These are phyloP conservation scores for Amphicarpaea edgeworthii DNA, from an alignment of 306 rosid genomes.

Conservation along the genomic window DNA sequence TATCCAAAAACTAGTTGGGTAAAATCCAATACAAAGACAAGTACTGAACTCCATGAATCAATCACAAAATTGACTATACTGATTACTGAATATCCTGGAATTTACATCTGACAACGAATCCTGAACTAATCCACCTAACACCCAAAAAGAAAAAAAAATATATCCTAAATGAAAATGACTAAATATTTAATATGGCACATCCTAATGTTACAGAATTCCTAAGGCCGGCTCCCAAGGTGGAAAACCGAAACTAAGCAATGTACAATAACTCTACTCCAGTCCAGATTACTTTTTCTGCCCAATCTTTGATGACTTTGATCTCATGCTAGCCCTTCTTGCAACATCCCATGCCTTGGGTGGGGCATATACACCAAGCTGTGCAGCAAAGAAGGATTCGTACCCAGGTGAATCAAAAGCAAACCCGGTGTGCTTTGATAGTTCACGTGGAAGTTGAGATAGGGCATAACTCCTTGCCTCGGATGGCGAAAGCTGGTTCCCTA, in stretches of 20 bases:
- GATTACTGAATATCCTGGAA: conserved; percentile 45
- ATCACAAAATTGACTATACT: conserved; percentile 35
- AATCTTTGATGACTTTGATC: conserved; percentile 58
- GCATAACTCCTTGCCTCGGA: conserved; percentile 84
- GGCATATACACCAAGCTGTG: conserved; percentile 77
- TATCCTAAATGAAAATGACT: conserved; percentile 40
- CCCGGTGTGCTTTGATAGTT: conserved; percentile 85
- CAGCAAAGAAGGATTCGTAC: conserved; percentile 89
- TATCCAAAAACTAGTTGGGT: neutral
- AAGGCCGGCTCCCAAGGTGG: conserved; percentile 53
- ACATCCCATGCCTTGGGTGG: conserved; percentile 99
- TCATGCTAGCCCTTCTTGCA: conserved; percentile 94
- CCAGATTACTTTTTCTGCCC: conserved; percentile 58
- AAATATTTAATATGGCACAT: conserved; percentile 53
- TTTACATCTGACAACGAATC: conserved; percentile 50
- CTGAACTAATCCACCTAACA: neutral
- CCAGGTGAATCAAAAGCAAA: conserved; percentile 97
- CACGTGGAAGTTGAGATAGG: conserved; percentile 82
- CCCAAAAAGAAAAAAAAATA: conserved; percentile 6
- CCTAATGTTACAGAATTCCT: conserved; percentile 66
- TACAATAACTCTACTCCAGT: conserved; percentile 56
- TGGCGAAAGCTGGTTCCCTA: conserved; percentile 70
- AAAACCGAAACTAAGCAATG: conserved; percentile 52
- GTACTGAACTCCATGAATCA: conserved; percentile 3
- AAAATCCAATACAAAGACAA: conserved; percentile 35